Percentiles rank a stretch among this genome's conserved stretches.
These are phyloP conservation scores for Triticum turgidum DNA, from an alignment of 176 grass and related monocot genomes.

Conservation along the genomic window DNA sequence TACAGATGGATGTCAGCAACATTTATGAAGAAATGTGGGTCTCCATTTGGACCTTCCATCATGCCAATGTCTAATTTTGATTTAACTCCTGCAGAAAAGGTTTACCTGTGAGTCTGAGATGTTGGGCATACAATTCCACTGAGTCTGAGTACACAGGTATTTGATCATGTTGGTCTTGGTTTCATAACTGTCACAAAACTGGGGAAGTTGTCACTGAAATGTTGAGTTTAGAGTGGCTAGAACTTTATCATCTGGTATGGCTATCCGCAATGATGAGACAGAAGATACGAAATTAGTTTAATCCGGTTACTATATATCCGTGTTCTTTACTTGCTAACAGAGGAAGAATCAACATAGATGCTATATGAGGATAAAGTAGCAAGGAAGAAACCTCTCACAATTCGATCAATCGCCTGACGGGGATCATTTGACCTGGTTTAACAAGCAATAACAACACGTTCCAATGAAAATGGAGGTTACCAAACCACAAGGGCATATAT, in stretches of 20 bases:
- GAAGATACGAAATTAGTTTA: background rate
- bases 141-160: slow-evolving; percentile 2
- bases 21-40: slow-evolving; percentile 89
- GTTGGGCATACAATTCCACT: background rate
- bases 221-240: background rate
- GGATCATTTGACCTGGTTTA: slow-evolving; percentile 89
- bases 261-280: background rate
- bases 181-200: background rate
- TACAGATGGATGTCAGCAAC: slow-evolving; percentile 97
- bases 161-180: background rate
- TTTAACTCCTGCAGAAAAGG: slow-evolving; percentile 59
- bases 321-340: background rate
- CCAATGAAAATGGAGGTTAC: background rate
- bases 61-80: slow-evolving; percentile 88
- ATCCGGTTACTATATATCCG: background rate
- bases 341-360: background rate
- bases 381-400: slow-evolving; percentile 70
- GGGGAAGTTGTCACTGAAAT: background rate
- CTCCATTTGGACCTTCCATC: slow-evolving; percentile 54
- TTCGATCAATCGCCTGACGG: slow-evolving; percentile 70
- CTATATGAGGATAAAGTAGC: slow-evolving; percentile 8
- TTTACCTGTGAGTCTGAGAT: slow-evolving; percentile 28
- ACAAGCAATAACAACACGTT: slow-evolving; percentile 29
- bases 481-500: background rate
- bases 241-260: background rate